Base-by-base conservation (phyloP, 23 red algal genomes). In the Gracilaria vermiculophylla region DNA sequence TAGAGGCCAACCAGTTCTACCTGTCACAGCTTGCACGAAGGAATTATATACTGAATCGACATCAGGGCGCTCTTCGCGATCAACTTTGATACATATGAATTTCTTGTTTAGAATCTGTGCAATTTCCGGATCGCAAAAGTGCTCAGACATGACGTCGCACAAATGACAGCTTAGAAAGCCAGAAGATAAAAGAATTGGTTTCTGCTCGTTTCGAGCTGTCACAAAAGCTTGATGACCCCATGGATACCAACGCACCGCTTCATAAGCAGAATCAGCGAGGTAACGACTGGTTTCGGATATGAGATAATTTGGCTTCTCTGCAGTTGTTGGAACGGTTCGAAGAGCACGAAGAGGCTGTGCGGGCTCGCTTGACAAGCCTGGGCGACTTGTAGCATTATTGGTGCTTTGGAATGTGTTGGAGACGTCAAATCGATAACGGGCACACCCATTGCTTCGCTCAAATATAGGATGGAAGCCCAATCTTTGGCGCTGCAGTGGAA, bases 41-140 rank as follows among this genome's bases (percentile, higher is more conserved):
- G 85, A 66, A 25, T 88, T 87, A 49, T 95, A 95, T 14, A 95
- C 93, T 8, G 77, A 82, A 34, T 95, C 93, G 19, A 95, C 93
- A 29, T 95, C 93, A 5, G 93, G 93, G 40, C 93, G 86, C 32
- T 95, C 93, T 70, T 95, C 93, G 53, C 93, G 83, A 64, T 95
- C 93, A 52, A 95, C 78, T 37, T 88, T 87, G 7, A 95, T 72
- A 21, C 82, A 81, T 43, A 95, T 81, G 62, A 95, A 95, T 16
- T 47, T 64, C 37, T 47, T 33, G 57, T 95, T 95, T 21, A 95
- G 85, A 39, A 95, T 32, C 3, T 11, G 9, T 11, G 93, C 93
- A 35, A 95, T 40, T 0, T 67, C 86, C 15, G 83, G 75, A 76
- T 95, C 86, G n/a, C 86, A 56, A 51, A 90, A 95, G 55, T 87